Evolutionary conservation across 2,329 filamentous ascomycete genomes (phyloP), one percentile per base, ranked within the genome.

Genomic region (Aspergillus hiratsukae): DNA sequence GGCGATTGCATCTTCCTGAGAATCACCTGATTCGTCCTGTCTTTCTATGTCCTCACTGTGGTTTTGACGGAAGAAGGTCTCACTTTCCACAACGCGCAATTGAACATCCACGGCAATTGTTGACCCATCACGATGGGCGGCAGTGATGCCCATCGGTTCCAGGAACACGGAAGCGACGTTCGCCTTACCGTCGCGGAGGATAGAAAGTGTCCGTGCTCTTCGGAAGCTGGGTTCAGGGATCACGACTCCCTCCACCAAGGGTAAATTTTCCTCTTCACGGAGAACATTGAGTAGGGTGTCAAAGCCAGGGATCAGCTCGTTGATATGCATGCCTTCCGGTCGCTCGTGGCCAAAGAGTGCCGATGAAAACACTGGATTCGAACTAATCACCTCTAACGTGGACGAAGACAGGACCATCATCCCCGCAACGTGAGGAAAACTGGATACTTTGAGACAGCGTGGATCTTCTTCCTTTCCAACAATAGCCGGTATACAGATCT

Each of bases 161-260:
- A 96, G 76, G 70, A 97, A 96, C 45, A 89, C 86, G 2, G 87
- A 84, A 0, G 88, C 83, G 7, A 87, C 88, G 74, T 96, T 90
- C 48, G 87, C 84, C 48, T 87, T 89, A 28, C 90, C 91, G 70
- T 97, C 90, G 54, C 89, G 87, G 55, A 97, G 80, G 2, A 90
- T 89, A 25, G 96, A 81, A 53, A 96, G 83, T 3, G 91, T 91
- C 56, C 91, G 85, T 6, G 94, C 94, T 63, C 92, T 87, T 56
- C 94, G 86, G 76, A 99, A 97, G 68, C 90, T 95, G 70, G 97
- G 92, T 72, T 99, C 94, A 1, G 94, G 92, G 55, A 99, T 88
- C 17, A 99, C 92, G 66, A 97, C 92, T n/a, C 94, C 94, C 72
- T 99, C 94, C 10, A 89, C 83, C 27, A 97, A 79, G 52, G 87